A percentile compares a stretch with the other conserved stretches of the same genome.
phyloP scores from a whole-genome alignment of 2,329 filamentous ascomycete species.

The Fusarium pseudograminearum region DNA sequence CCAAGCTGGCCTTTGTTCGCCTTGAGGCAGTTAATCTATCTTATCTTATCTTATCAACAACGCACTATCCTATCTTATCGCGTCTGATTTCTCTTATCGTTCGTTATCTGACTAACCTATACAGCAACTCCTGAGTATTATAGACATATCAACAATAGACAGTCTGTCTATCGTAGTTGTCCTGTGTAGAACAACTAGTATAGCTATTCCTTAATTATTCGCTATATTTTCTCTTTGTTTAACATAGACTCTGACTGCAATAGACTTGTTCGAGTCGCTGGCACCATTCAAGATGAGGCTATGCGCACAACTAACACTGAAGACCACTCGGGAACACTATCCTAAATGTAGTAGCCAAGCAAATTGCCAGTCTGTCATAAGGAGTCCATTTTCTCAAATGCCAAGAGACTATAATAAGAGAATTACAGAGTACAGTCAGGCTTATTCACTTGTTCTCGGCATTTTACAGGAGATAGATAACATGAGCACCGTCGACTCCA shows the following conservation, averaged over 20 bases:
- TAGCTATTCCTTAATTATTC: no score
- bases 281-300: accelerated
- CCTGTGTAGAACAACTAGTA: no score
- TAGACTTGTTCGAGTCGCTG: accelerated
- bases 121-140: accelerated
- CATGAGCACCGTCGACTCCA: background rate
- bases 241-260: no score
- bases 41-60: no score
- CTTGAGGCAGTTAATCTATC: no score
- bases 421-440: background rate
- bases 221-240: accelerated
- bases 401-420: background rate
- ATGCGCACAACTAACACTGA: accelerated
- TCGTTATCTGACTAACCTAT: accelerated
- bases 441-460: background rate
- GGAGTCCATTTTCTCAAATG: background rate
- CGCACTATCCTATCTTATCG: no score
- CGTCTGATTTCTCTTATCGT: no score
- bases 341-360: no score
- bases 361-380: background rate
- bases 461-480: background rate
- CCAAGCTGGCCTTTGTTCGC: no score
- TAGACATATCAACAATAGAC: no score
- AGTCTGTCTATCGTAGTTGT: no score
- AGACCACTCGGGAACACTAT: accelerated